These are phyloP conservation scores for Micractinium conductrix DNA, from an alignment of 139 green algal genomes.

Conservation along the genomic window DNA sequence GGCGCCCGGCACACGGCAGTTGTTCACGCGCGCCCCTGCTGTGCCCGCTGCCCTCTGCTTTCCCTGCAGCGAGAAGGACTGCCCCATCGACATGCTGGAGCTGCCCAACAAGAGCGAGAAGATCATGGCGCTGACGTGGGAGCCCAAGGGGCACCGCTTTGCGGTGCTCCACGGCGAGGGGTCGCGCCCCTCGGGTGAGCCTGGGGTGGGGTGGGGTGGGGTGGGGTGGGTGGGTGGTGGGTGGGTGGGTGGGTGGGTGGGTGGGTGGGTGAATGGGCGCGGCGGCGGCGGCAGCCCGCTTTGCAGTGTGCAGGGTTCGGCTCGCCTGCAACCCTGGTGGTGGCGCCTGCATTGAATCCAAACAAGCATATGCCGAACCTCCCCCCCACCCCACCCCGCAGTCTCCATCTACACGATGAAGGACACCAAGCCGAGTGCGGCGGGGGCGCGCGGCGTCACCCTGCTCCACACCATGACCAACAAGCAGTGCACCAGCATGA, in stretches of 20 bases:
- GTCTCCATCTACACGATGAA: constrained; percentile 97
- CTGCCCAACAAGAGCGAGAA: constrained; percentile 77
- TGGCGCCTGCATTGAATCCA: not conserved
- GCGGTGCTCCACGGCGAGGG: constrained; percentile 93
- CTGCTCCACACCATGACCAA: constrained; percentile 65
- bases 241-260: too few relatives aligned
- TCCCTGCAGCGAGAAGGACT: constrained; percentile 42
- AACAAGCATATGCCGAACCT: not conserved
- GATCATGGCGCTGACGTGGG: constrained; percentile 92
- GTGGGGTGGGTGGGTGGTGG: too few relatives aligned
- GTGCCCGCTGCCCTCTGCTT: too few relatives aligned
- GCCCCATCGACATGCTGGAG: constrained; percentile 75
- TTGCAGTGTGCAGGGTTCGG: too few relatives aligned
- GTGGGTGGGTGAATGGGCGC: too few relatives aligned
- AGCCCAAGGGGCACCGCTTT: constrained; percentile 91
- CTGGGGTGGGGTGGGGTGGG: not conserved
- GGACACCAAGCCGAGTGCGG: constrained; percentile 62
- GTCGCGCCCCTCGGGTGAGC: constrained; percentile 60
- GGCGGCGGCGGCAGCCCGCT: too few relatives aligned
- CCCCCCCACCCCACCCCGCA: constrained; percentile 54
- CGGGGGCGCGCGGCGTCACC: constrained; percentile 40
- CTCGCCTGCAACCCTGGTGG: too few relatives aligned
- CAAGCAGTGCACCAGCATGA: constrained; percentile 84
- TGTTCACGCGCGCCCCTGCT: too few relatives aligned
- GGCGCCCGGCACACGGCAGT: too few relatives aligned